Evolutionary conservation across 306 rosid genomes (phyloP), one percentile per base, ranked within the genome.

Genomic region (Vigna unguiculata): DNA sequence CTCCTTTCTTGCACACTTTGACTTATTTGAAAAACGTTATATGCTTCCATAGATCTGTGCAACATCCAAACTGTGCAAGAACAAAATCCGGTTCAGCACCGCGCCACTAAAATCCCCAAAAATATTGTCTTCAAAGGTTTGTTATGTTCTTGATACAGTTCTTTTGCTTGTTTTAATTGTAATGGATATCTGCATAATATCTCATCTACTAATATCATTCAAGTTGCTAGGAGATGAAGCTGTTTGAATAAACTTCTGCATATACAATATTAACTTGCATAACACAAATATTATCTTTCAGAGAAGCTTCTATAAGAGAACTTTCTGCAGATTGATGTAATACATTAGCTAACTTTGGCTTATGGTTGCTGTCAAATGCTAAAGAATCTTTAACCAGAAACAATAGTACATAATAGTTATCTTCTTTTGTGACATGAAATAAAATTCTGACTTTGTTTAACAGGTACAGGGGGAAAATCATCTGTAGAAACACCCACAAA

Each of bases 91-190:
- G 78, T 67, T 72, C 88, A 76, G 78, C 81, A 84, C 54, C 79
- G 10, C 6, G 19, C 67, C 75, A 45, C 84, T 82, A 87, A 30
- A 80, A 62, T 84, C 21, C 86, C 93, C 8, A 78, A 22, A 79
- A 92, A 90, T 41, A 72, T 90, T 75, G 19, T 94, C 60, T 81
- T 91, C 81, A 94, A 79, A 92, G 98, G 98, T 92, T 82, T 61
- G 55, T 9, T 45, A 1, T 48, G 38, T 21, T 54, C 40, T n/a
- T 30, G 46, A 2, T 54, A 20, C 57, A 40, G 17, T 24, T 52
- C 45, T 69, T 69, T 62, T 69, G 59, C 52, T 40, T 38, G 49
- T 20, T 80, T 63, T 59, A 53, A 21, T 71, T 40, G 46, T 14
- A 15, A 16, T 30, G 53, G 30, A 75, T 59, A 17, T 69, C 47